Conservation (phyloP, 768 basidiomycete genomes). For the Boletus pseudopeckii region DNA sequence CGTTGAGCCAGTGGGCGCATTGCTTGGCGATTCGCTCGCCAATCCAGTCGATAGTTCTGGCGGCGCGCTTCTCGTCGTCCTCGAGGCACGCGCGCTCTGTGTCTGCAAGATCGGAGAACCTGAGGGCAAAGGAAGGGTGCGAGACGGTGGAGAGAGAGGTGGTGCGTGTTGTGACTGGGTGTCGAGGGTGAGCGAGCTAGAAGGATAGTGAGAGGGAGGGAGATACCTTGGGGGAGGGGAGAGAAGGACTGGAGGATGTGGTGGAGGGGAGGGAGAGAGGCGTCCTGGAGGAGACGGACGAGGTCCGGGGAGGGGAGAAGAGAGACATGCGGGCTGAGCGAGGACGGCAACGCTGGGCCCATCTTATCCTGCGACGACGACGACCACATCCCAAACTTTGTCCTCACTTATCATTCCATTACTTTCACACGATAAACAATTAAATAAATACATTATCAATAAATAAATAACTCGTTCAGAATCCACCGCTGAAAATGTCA, state of each 20-base stretch:
- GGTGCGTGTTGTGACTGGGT: conserved; percentile 76
- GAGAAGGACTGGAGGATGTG: conserved; percentile 82
- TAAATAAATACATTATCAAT: not conserved
- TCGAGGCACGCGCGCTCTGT: conserved; percentile 74
- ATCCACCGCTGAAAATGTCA: conserved; percentile 40
- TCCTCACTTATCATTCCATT: not conserved
- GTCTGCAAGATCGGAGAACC: conserved; percentile 74
- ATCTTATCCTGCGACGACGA: conserved; percentile 29
- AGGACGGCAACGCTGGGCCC: conserved; percentile 59
- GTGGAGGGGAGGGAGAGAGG: conserved; percentile 65
- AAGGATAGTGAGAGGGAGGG: not conserved
- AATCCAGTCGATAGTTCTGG: conserved; percentile 85
- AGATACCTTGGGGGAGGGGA: conserved; percentile 73
- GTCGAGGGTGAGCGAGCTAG: conserved; percentile 2
- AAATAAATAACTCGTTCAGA: conserved; percentile 25
- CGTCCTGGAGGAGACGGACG: conserved; percentile 49
- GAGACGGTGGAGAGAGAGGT: conserved; percentile 66
- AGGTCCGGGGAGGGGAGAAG: conserved; percentile 72
- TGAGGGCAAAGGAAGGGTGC: conserved; percentile 67
- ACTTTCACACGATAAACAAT: conserved; percentile 5
- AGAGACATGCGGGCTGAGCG: conserved; percentile 80
- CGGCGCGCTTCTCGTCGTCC: conserved; percentile 75
- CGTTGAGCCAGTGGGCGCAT: conserved; percentile 68
- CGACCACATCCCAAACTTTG: not conserved
- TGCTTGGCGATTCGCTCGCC: conserved; percentile 62